These are phyloP conservation scores for Ceratobasidium sp. DNA, from an alignment of 1,284 basidiomycete species.

Conservation along the genomic window DNA sequence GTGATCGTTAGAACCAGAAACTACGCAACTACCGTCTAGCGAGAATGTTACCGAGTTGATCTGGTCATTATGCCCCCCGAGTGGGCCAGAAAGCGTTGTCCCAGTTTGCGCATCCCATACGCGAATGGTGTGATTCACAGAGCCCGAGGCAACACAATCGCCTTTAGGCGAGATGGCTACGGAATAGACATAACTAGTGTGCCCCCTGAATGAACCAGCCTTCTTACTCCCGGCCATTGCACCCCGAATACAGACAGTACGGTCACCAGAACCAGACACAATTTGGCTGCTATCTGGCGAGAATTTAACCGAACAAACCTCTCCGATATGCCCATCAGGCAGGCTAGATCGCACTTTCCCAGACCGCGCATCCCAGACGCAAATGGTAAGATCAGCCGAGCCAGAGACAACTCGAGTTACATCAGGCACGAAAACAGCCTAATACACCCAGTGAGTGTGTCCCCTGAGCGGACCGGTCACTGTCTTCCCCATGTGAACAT, in stretches of 20 bases:
- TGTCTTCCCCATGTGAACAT: background rate
- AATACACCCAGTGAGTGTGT: background rate
- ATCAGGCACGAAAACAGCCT: background rate
- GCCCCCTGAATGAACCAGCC: slow-evolving; percentile 8
- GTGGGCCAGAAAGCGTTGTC: background rate
- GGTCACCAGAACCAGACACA: background rate
- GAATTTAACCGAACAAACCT: background rate
- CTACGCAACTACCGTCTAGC: slow-evolving; percentile 21
- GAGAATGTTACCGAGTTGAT: slow-evolving; percentile 30
- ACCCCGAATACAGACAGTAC: slow-evolving; percentile 28
- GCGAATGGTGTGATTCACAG: slow-evolving; percentile 14
- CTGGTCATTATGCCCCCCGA: background rate
- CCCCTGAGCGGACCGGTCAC: background rate
- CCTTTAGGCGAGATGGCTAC: slow-evolving; percentile 37
- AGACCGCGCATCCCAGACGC: background rate
- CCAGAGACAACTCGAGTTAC: background rate
- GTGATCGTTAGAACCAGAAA: slow-evolving; percentile 24
- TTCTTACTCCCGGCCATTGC: background rate
- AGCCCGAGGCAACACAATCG: slow-evolving; percentile 11
- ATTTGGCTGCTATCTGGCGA: background rate
- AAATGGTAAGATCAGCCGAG: background rate
- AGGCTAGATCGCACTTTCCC: background rate
- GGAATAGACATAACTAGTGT: slow-evolving; percentile 1
- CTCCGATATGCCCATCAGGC: background rate
- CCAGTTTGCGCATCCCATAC: slow-evolving; percentile 20